Base-by-base conservation (phyloP, 805 yeast genomes). In the Torulaspora maleeae region DNA sequence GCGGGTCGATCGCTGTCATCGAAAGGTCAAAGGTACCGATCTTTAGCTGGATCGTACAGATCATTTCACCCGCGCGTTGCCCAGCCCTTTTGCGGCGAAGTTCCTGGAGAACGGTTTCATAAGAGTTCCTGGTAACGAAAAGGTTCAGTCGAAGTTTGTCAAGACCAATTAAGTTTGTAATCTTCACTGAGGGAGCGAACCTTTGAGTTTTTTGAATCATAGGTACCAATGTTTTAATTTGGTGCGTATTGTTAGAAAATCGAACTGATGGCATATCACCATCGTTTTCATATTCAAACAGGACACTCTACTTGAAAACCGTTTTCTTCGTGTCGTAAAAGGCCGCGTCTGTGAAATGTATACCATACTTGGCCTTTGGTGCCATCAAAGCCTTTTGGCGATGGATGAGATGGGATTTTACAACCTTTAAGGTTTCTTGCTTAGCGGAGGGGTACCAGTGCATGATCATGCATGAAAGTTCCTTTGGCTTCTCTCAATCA, bases 151-250 rank as follows among this genome's bases (percentile, higher is more conserved):
- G 27, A 38, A 37, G 40, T 16, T 12, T 13, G 33, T 48, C 49
- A 51, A 59, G 66, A 63, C 53, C 66, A 60, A 63, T 63, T 63
- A 46, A 45, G 9, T 61, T 63, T 61, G 64, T 50, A 33, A 41
- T 60, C 64, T 55, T 57, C 49, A 22, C 19, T 45, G 35, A 15
- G 47, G 45, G 33, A 44, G 47, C 41, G 37, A 25, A 22, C 42
- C 49, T 35, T 36, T 45, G 36, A 22, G 28, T 20, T 19, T 19
- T 28, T n/a, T 27, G 22, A 27, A 28, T 28, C 13, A 16, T 4
- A 3, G 12, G 15, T 36, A 28, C 24, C 38, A 36, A 36, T 22
- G 10, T 22, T 22, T 22, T 2, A 22, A 22, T 22, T 20, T 22
- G 25, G 8, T 22, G 35, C 11, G 5, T 32, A 10, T 5, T 32